A percentile compares a stretch with the other conserved stretches of the same genome.
Evolutionary conservation across 305 asterid species (phyloP).

Genomic region (Fraxinus angustifolia): DNA sequence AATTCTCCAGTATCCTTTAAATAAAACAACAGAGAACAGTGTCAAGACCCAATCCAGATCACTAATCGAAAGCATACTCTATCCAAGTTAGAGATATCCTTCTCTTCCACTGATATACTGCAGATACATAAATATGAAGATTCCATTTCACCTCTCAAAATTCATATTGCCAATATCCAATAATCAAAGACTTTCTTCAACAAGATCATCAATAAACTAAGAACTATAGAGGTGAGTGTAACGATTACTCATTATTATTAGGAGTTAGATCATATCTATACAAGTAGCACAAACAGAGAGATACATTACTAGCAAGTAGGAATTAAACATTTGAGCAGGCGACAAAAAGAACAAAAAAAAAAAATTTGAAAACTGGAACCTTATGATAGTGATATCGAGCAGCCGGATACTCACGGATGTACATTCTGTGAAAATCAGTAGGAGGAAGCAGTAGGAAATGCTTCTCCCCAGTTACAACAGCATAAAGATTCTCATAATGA

Average conservation of each 20-base stretch:
- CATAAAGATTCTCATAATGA: constrained; percentile 87
- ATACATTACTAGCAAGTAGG: neutral
- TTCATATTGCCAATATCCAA: neutral
- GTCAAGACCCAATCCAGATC: neutral
- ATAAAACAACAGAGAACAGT: neutral
- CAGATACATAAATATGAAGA: neutral
- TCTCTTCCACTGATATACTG: neutral
- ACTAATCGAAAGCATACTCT: neutral
- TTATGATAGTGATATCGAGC: constrained; percentile 51
- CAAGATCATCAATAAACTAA: neutral
- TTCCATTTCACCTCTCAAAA: neutral
- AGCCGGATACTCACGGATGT: constrained; percentile 61
- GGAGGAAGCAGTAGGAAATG: constrained; percentile 78
- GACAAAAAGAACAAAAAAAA: neutral
- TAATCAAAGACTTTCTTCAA: neutral
- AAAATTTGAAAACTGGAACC: constrained; percentile 26
- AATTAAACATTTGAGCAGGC: neutral
- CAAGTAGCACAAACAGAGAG: neutral
- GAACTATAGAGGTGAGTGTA: neutral
- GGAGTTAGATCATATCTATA: neutral
- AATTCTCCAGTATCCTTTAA: constrained; percentile 64
- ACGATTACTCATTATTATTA: neutral
- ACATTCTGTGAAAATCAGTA: constrained; percentile 87
- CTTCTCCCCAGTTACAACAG: constrained; percentile 76
- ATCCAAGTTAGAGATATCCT: neutral